Base-by-base conservation (phyloP, 306 rosid genomes). In the Lathyrus oleraceus region DNA sequence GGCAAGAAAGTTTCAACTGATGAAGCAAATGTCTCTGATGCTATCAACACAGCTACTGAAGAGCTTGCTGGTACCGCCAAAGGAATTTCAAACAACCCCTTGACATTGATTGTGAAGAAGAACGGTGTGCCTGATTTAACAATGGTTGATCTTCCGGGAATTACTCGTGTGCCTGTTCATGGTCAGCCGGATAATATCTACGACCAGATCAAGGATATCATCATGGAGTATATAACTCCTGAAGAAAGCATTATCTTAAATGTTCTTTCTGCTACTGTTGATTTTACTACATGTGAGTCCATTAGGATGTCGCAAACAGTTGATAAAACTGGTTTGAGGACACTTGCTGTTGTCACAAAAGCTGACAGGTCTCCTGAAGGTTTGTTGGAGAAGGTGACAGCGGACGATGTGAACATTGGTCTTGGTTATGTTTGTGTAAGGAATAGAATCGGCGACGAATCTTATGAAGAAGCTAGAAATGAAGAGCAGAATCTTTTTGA, bases 71-170 rank as follows among this genome's bases (percentile, higher is more conserved):
- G 87, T 0, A 6, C 0, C 20, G 82, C 74, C 0, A 85, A 80
- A 19, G 89, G 89, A n/a, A 82, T 82, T 15, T 80, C 78, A 0
- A 82, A 82, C 45, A 30, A 47, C 1, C 85, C 85, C 0, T 25
- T 85, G 69, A 82, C 87, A 17, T 61, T 85, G 25, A 4, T 82
- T 4, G 89, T 85, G 49, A 82, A 63, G 57, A 85, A 85, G 43
- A 69, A 82, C 21, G 87, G 83, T 16, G 87, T 85, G 44, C 89
- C 87, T 5, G 87, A 82, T 47, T 51, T 85, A 0, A 66, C 89
- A 0, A 82, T 85, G 89, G 81, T 85, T 40, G 89, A 85, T 75
- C 87, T 85, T 17, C 89, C 89, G 2, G 89, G 85, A 1, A 87
- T 87, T 0, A 87, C 88, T 4, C 65, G 89, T 39, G 89, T 83